Evolutionary conservation across 2,329 filamentous ascomycete species (phyloP).

Genomic region (Davidsoniella eucalypti): DNA sequence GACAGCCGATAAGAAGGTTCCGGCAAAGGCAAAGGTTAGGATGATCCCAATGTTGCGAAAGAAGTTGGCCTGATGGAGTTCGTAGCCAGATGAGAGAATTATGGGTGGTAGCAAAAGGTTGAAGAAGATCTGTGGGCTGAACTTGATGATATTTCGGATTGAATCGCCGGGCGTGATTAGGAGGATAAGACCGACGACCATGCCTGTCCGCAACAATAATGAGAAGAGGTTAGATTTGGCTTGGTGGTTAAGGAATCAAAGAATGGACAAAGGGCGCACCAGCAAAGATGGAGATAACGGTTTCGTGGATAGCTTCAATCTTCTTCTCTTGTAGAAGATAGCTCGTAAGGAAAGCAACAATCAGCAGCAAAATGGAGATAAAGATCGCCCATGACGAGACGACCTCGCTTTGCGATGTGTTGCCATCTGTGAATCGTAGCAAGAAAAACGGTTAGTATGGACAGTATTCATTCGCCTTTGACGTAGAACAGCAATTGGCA

Average conservation of each 20-base stretch:
- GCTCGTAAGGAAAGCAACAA: slow-evolving; percentile 87
- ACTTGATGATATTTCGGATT: slow-evolving; percentile 81
- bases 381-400: slow-evolving; percentile 94
- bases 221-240: background rate
- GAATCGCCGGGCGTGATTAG: slow-evolving; percentile 66
- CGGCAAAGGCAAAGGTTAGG: slow-evolving; percentile 90
- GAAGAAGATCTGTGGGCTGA: slow-evolving; percentile 99
- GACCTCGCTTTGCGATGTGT: slow-evolving; percentile 83
- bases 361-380: slow-evolving; percentile 87
- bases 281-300: slow-evolving; percentile 93
- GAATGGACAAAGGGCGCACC: slow-evolving; percentile 33
- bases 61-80: slow-evolving; percentile 96
- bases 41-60: slow-evolving; percentile 97
- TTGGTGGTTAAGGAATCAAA: background rate
- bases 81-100: slow-evolving; percentile 91
- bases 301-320: slow-evolving; percentile 95
- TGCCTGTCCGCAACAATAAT: slow-evolving; percentile 38
- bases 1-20: slow-evolving; percentile 93
- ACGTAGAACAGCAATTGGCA: no score
- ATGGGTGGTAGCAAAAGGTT: slow-evolving; percentile 97
- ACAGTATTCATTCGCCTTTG: slow-evolving; percentile 4
- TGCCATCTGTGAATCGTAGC: slow-evolving; percentile 31
- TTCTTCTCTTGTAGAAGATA: slow-evolving; percentile 94
- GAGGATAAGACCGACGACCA: slow-evolving; percentile 84
- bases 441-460: background rate